Percentiles rank a stretch among this genome's conserved stretches.
phyloP scores from a whole-genome alignment of 495 filamentous ascomycete species.

The Penicillium psychrofluorescens region DNA sequence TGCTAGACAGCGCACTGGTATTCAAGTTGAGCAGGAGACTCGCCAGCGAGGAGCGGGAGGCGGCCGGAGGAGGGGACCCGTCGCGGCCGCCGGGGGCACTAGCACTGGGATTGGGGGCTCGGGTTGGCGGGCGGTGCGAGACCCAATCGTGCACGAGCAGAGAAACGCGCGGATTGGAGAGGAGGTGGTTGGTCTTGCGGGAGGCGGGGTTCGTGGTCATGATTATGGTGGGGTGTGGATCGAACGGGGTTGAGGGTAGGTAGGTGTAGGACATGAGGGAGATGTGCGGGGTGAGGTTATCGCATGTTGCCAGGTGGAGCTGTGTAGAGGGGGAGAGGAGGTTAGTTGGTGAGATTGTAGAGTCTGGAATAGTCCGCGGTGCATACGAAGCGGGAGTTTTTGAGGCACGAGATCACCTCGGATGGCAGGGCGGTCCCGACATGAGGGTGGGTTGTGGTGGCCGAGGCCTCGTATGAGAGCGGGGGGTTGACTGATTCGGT shows the following conservation, averaged over 20 bases:
- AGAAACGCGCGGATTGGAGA: constrained; percentile 82
- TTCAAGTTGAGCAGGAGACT: constrained; percentile 83
- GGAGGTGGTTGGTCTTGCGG: constrained; percentile 81
- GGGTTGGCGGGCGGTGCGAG: constrained; percentile 81
- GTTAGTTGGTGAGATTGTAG: constrained; percentile 3
- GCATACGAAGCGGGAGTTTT: constrained; percentile 89
- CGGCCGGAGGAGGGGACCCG: constrained; percentile 57
- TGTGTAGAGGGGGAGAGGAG: constrained; percentile 21
- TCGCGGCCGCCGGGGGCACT: constrained; percentile 38
- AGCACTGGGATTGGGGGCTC: constrained; percentile 34
- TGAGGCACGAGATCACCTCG: constrained; percentile 82
- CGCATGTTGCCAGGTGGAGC: constrained; percentile 93
- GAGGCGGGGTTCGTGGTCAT: constrained; percentile 90
- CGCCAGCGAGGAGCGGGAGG: constrained; percentile 63
- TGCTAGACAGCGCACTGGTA: constrained; percentile 77
- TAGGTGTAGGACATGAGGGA: constrained; percentile 99
- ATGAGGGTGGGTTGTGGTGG: constrained; percentile 62
- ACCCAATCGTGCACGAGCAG: constrained; percentile 99
- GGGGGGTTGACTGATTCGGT: constrained; percentile 43
- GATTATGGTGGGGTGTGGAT: constrained; percentile 67
- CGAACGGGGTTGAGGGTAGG: constrained; percentile 75
- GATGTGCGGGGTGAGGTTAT: constrained; percentile 78
- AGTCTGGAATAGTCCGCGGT: not conserved
- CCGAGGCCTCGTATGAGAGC: constrained; percentile 69
- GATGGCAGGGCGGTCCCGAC: constrained; percentile 61